Conservation (phyloP, 2,329 filamentous ascomycete genomes). For the Leptographium flavum region DNA sequence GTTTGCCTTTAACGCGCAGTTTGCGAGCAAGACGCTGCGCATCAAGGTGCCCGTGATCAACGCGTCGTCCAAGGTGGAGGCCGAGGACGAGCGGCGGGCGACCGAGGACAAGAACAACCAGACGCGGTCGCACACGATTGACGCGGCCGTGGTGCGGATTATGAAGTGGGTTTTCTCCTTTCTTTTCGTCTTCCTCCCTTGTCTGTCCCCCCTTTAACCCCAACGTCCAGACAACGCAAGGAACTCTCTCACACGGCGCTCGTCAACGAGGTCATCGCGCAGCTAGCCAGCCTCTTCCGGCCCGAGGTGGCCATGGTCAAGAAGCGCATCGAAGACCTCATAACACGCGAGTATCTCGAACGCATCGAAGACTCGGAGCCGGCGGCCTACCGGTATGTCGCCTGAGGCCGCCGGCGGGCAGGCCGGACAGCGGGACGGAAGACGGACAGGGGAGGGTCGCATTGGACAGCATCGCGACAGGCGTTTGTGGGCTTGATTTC, state of each 20-base stretch:
- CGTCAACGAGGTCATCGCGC: slow-evolving; percentile 56
- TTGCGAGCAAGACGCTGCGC: slow-evolving; percentile 68
- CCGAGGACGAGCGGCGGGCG: slow-evolving; percentile 48
- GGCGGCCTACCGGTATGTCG: slow-evolving; percentile 57
- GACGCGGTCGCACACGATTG: slow-evolving; percentile 54
- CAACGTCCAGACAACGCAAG: slow-evolving; percentile 46
- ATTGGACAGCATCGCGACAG: too few relatives aligned
- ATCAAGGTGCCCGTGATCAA: slow-evolving; percentile 83
- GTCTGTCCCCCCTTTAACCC: slow-evolving; percentile 1
- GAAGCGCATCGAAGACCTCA: slow-evolving; percentile 64
- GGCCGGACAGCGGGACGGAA: too few relatives aligned
- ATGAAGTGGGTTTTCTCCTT: slow-evolving; percentile 55
- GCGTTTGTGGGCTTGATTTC: too few relatives aligned
- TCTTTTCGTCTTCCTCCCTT: background rate
- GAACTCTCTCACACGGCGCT: slow-evolving; percentile 55
- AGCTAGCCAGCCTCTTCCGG: slow-evolving; percentile 55
- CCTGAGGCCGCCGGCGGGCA: slow-evolving; percentile 18
- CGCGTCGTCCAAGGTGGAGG: slow-evolving; percentile 73
- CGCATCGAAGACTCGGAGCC: slow-evolving; percentile 52
- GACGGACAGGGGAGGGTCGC: too few relatives aligned
- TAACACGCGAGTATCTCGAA: slow-evolving; percentile 65
- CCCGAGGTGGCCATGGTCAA: slow-evolving; percentile 68
- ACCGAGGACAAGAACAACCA: slow-evolving; percentile 67
- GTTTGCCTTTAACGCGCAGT: slow-evolving; percentile 72
- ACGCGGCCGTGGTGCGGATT: slow-evolving; percentile 65